These are phyloP conservation scores for Colletotrichum cuscutae DNA, from an alignment of 2,329 filamentous ascomycete genomes.

Conservation along the genomic window DNA sequence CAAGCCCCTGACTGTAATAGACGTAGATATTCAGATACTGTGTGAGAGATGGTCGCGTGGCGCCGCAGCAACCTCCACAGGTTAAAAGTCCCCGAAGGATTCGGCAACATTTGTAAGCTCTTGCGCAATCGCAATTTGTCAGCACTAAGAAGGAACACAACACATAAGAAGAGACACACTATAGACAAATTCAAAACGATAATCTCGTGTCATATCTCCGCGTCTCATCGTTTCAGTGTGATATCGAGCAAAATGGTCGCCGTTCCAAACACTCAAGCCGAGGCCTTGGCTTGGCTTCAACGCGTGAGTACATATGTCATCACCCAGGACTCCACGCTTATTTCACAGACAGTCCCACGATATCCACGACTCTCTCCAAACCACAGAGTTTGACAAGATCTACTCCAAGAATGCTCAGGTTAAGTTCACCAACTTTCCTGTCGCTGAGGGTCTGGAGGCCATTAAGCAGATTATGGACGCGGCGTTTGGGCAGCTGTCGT, in stretches of 20 bases:
- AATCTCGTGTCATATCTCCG: background rate
- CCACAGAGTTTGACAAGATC: background rate
- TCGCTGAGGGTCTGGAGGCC: background rate
- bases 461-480: background rate
- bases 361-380: background rate
- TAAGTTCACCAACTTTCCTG: background rate
- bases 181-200: background rate
- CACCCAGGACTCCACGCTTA: background rate
- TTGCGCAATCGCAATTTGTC: background rate
- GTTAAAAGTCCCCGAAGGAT: background rate
- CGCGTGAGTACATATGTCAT: background rate
- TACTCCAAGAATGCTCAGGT: slow-evolving; percentile 3
- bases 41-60: background rate
- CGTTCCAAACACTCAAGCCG: background rate
- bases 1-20: background rate
- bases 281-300: background rate
- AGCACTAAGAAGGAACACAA: background rate
- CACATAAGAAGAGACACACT: background rate
- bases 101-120: background rate
- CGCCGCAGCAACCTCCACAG: too few species aligned
- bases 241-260: background rate
- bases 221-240: background rate
- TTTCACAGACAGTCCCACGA: background rate
- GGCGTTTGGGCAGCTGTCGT: background rate
- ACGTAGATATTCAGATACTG: background rate